Evolutionary conservation across 1,139 yeast genomes (phyloP), one percentile per base, ranked within the genome.

Genomic region (Suhomyces panamericanus): DNA sequence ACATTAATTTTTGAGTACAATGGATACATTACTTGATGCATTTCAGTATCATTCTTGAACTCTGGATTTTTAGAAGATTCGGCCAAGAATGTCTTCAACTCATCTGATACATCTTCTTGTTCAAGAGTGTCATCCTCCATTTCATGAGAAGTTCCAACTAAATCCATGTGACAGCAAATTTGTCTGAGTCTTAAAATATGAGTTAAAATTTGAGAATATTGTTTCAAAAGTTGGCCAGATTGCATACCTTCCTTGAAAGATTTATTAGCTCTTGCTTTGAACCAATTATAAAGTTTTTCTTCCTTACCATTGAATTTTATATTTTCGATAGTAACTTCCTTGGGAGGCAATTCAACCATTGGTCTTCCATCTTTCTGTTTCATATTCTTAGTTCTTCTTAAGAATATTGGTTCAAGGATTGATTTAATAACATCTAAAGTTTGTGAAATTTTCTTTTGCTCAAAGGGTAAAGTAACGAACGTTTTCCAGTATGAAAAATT

Each of bases 341-440:
- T 91, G 0, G 80, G 76, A 0, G 98, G 98, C 26, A 93, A 64
- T 39, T 76, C 80, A 1, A 93, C 95, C 38, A 93, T 66, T 1
- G 87, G 85, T 28, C 77, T 72, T 0, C 98, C 98, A 57, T 87
- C 77, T 6, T 66, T 70, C 52, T 78, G 88, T 55, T 79, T 85
- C 90, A 90, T 93, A 52, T 77, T 80, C 57, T 93, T 93, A 0
- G 98, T 91, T 57, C 99, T 74, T 55, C 99, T 76, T 48, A 93
- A 64, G 34, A 91, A 72, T 0, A 93, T 75, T 0, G 98, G 97
- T 49, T 87, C 93, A 51, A 91, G 67, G 31, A 93, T 86, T 0
- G 95, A 82, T 58, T 87, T 90, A 6, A 93, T 87, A 1, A 90
- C 87, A 56, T 84, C 87, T 55, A 91, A 73, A 0, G 98, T 93